phyloP scores from a whole-genome alignment of 2,329 filamentous ascomycete genomes.

The Colletotrichum sp. region DNA sequence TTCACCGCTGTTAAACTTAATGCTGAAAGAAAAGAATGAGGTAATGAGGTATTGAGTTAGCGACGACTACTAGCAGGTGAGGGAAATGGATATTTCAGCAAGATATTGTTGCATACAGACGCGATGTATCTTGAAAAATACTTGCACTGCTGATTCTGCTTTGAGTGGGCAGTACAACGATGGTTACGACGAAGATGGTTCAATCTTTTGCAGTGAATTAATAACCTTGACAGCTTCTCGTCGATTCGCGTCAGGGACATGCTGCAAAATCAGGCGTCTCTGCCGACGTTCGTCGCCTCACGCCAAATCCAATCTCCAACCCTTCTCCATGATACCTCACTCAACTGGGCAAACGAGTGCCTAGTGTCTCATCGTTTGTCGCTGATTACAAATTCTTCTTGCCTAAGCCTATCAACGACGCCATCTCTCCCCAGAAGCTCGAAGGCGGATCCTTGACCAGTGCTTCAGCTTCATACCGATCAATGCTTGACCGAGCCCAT shows the following conservation, averaged over 20 bases:
- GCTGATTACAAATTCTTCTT: neutral
- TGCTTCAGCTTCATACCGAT: conserved; percentile 55
- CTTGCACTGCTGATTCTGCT: neutral
- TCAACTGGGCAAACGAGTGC: neutral
- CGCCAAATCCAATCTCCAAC: neutral
- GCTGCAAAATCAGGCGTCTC: too few species aligned
- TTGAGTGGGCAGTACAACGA: neutral
- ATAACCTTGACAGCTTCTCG: neutral
- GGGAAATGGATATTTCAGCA: neutral
- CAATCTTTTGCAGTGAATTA: neutral
- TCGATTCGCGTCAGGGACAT: too few species aligned
- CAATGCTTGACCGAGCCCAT: conserved; percentile 63
- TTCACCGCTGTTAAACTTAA: neutral
- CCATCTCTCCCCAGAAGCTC: conserved; percentile 62
- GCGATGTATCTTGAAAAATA: neutral
- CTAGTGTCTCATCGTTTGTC: neutral
- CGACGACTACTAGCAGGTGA: neutral
- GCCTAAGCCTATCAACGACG: neutral
- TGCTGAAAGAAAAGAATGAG: neutral
- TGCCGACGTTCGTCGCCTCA: neutral
- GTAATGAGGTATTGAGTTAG: neutral
- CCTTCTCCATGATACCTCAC: neutral
- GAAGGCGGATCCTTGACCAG: conserved; percentile 36
- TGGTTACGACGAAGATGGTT: neutral
- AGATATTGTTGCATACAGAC: neutral